phyloP scores from a whole-genome alignment of 768 basidiomycete genomes.

The Albatrellus ellisii region DNA sequence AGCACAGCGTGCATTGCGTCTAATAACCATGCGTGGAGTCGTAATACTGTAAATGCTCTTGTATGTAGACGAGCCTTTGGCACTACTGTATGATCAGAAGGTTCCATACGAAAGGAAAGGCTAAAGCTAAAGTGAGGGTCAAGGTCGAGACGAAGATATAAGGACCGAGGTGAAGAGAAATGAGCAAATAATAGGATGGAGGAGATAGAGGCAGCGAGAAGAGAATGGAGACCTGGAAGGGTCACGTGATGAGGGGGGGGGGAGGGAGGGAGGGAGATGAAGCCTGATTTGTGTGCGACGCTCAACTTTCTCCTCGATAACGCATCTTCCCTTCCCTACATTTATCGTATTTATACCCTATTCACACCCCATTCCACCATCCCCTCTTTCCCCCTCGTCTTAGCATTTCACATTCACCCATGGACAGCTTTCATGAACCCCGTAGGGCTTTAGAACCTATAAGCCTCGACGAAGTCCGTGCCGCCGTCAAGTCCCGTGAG shows the following conservation, averaged over 20 bases:
- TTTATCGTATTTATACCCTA: not conserved
- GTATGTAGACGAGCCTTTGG: no score
- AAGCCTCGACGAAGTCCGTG: slow-evolving; percentile 60
- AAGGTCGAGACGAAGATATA: no score
- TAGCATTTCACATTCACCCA: slow-evolving; percentile 16
- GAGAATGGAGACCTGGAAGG: no score
- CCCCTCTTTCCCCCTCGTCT: not conserved
- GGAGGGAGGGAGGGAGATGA: not conserved
- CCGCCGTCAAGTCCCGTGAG: slow-evolving; percentile 61
- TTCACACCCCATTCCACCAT: not conserved
- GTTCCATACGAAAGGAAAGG: no score
- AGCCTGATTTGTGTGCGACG: not conserved
- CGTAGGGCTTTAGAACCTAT: slow-evolving; percentile 27
- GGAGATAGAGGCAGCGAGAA: no score
- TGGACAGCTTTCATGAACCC: slow-evolving; percentile 68
- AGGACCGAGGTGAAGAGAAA: no score
- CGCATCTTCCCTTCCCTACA: not conserved
- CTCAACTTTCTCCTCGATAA: not conserved
- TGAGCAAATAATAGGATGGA: no score
- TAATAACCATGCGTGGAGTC: no score
- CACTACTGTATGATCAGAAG: no score
- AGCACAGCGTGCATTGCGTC: no score
- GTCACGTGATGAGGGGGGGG: not conserved
- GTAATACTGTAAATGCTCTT: no score
- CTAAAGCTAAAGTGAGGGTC: no score